These are phyloP conservation scores for Blepharisma japonicum DNA, from an alignment of 73 alveolate genomes.

Conservation along the genomic window DNA sequence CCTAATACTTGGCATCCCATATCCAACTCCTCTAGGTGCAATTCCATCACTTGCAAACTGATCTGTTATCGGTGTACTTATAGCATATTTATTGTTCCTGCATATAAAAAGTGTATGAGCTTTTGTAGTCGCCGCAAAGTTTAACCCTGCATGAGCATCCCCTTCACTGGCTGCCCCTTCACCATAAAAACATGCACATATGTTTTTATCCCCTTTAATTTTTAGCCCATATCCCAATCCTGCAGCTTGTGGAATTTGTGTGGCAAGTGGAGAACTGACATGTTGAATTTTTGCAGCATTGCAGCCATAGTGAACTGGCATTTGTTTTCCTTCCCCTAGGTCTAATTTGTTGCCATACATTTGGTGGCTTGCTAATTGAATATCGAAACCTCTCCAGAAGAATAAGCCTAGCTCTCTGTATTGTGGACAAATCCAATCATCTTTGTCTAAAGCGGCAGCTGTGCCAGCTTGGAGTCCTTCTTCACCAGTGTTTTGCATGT, in stretches of 20 bases:
- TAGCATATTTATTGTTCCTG: slow-evolving; percentile 85
- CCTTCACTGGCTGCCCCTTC: slow-evolving; percentile 97
- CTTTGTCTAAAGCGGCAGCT: slow-evolving; percentile 80
- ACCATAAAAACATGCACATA: slow-evolving; percentile 91
- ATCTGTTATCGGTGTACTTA: slow-evolving; percentile 79
- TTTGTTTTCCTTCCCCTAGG: slow-evolving; percentile 90
- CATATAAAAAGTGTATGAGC: slow-evolving; percentile 87
- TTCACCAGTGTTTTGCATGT: slow-evolving; percentile 76
- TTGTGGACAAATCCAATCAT: slow-evolving; percentile 87
- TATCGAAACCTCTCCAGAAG: slow-evolving; percentile 90
- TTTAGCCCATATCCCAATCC: slow-evolving; percentile 95
- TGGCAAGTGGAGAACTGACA: slow-evolving; percentile 89
- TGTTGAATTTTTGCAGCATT: slow-evolving; percentile 75
- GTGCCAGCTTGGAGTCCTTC: slow-evolving; percentile 81
- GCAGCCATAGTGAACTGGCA: slow-evolving; percentile 96
- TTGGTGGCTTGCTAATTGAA: slow-evolving; percentile 86
- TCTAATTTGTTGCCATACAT: slow-evolving; percentile 76
- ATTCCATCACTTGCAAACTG: slow-evolving; percentile 93
- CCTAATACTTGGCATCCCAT: slow-evolving; percentile 85
- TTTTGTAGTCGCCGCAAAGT: slow-evolving; percentile 90
- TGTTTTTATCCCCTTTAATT: slow-evolving; percentile 72
- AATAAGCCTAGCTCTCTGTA: slow-evolving; percentile 91
- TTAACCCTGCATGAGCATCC: slow-evolving; percentile 91
- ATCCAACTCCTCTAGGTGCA: slow-evolving; percentile 87
- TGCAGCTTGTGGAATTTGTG: slow-evolving; percentile 89